Conservation (phyloP, 345 rosid species). For the Eutrema yunnanense region DNA sequence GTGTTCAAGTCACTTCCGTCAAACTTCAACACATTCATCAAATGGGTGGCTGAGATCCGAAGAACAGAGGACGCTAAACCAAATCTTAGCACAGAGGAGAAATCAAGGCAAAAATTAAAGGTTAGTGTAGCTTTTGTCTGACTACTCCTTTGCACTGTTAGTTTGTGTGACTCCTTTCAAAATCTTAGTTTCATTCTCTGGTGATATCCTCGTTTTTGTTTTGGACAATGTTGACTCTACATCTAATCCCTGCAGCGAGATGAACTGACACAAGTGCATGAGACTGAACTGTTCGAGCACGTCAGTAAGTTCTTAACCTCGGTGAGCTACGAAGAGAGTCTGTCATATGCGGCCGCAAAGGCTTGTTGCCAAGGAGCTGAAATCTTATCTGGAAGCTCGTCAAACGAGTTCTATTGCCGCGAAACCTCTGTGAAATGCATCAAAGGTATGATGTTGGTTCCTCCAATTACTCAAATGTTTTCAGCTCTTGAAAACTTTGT, state of each 20-base stretch:
- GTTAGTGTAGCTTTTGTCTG: slow-evolving; percentile 24
- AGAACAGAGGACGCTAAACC: slow-evolving; percentile 48
- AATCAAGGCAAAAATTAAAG: slow-evolving; percentile 62
- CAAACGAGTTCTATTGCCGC: slow-evolving; percentile 43
- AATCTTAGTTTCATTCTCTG: background rate
- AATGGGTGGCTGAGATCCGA: slow-evolving; percentile 85
- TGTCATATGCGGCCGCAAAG: slow-evolving; percentile 53
- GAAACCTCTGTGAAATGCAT: slow-evolving; percentile 57
- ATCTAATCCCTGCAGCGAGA: slow-evolving; percentile 27
- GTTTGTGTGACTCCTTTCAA: background rate
- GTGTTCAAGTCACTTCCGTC: slow-evolving; percentile 64
- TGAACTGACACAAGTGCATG: slow-evolving; percentile 37
- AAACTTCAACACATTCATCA: slow-evolving; percentile 65
- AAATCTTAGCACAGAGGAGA: slow-evolving; percentile 71
- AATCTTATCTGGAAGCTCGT: slow-evolving; percentile 49
- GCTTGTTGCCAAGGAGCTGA: slow-evolving; percentile 83
- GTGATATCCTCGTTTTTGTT: background rate
- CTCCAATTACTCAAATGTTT: too few relatives aligned
- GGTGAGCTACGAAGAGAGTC: slow-evolving; percentile 30
- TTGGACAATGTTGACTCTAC: background rate
- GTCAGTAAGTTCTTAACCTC: slow-evolving; percentile 38
- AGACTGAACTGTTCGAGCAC: slow-evolving; percentile 35
- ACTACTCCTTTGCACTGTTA: background rate
- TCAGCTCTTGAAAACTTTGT: too few relatives aligned
- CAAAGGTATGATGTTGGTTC: slow-evolving; percentile 24